A percentile compares a stretch with the other conserved stretches of the same genome.
Evolutionary conservation across 2,329 filamentous ascomycete genomes (phyloP).

Genomic region (Fusarium tanahbumbuense): DNA sequence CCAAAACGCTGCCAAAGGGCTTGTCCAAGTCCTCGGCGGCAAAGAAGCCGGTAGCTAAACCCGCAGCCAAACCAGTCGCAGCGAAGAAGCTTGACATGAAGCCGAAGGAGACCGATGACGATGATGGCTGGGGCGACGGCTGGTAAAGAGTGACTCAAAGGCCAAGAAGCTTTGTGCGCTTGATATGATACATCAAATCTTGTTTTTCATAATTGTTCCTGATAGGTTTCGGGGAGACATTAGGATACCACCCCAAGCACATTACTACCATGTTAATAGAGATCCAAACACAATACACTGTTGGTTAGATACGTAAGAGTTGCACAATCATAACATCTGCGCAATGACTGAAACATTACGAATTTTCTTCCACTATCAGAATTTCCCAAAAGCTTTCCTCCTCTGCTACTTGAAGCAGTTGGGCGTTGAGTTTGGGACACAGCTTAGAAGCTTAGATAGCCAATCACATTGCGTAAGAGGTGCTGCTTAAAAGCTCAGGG

Average conservation of each 20-base stretch:
- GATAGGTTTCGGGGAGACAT: constrained; percentile 19
- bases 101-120: constrained; percentile 68
- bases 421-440: neutral
- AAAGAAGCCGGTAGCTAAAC: constrained; percentile 59
- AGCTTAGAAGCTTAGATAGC: neutral
- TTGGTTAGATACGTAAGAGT: neutral
- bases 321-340: neutral
- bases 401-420: neutral
- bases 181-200: neutral
- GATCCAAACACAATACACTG: constrained; percentile 2
- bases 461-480: neutral
- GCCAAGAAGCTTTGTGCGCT: neutral
- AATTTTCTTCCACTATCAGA: neutral
- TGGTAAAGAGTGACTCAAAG: constrained; percentile 58
- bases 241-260: constrained; percentile 37
- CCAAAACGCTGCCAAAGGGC: constrained; percentile 84
- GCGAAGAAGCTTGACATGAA: constrained; percentile 77
- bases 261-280: constrained; percentile 27
- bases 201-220: constrained; percentile 8
- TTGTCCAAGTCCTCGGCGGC: constrained; percentile 69
- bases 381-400: neutral
- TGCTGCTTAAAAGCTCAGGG: neutral
- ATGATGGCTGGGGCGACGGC: constrained; percentile 74
- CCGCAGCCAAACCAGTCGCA: constrained; percentile 56
- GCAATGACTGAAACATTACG: neutral